Base-by-base conservation (phyloP, 2,329 filamentous ascomycete genomes). In the Sporothrix phasma region DNA sequence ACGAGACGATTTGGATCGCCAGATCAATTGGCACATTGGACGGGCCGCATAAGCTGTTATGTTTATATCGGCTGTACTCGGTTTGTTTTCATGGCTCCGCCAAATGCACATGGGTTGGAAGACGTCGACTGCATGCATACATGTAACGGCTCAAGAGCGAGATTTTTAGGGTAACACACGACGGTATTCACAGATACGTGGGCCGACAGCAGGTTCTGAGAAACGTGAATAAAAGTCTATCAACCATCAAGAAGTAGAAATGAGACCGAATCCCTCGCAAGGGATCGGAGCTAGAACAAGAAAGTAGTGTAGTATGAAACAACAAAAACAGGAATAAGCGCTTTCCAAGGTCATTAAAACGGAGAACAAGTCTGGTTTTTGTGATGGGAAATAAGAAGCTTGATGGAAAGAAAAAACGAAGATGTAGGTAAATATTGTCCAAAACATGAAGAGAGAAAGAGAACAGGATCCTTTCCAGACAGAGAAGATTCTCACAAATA, bases 331-430 rank as follows among this genome's bases (percentile, higher is more conserved):
- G 49, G 43, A 34, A 51, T 31, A 47, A 64, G 41, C 41, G 45
- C 34, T 49, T 49, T 62, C 31, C 45, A 62, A 41, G 26, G 31
- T 62, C 46, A 62, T 62, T 62, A 53, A 56, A 59, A 37, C 34
- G 3, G 34, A 11, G 2, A 56, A 46, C 39, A 43, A 54, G 45
- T 11, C 17, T 43, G 5, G 37, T 26, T 47, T 45, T 15, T 59
- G 39, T 59, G 56, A 31, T 59, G 56, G 56, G 56, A 59, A 45
- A 59, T 26, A 43, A n/a, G 37, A 41, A 49, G 43, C 41, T 62
- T 41, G 46, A 62, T 47, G 43, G 43, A 51, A 47, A 41, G 15
- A 15, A 51, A n/a, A 62, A 49, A 34, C 22, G 47, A 62, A 45
- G 43, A 34, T 64, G 45, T 37, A 10, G 11, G 13, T 47, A 64